A percentile compares a stretch with the other conserved stretches of the same genome.
These are phyloP conservation scores for Apiospora pterosperma DNA, from an alignment of 2,329 filamentous ascomycete genomes.

Conservation along the genomic window DNA sequence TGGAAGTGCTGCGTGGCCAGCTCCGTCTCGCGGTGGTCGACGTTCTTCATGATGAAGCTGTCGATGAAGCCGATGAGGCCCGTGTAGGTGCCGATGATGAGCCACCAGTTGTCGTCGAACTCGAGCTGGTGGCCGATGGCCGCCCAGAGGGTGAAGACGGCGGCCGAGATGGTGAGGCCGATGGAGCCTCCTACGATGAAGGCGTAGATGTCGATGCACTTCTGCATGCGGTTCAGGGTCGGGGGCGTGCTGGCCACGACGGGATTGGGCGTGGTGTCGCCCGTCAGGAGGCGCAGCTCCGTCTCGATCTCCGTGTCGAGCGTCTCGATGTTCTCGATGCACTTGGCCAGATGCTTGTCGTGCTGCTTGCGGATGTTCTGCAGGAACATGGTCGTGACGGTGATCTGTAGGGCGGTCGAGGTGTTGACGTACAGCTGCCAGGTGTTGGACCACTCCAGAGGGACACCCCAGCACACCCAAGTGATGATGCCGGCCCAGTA, in stretches of 20 bases:
- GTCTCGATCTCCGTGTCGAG: constrained; percentile 32
- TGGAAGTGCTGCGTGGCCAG: constrained; percentile 1
- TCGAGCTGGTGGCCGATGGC: constrained; percentile 33
- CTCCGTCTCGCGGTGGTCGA: constrained; percentile 27
- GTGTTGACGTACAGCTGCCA: constrained; percentile 43
- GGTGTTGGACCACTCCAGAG: constrained; percentile 25
- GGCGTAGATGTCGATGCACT: constrained; percentile 37
- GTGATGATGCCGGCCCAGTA: constrained; percentile 33
- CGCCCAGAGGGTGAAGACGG: constrained; percentile 34
- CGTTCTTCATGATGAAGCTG: constrained; percentile 41
- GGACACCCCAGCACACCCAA: constrained; percentile 30
- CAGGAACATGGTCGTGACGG: constrained; percentile 35
- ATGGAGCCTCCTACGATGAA: constrained; percentile 39
- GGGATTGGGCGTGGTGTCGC: constrained; percentile 29
- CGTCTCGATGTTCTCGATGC: constrained; percentile 28
- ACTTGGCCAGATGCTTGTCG: constrained; percentile 26
- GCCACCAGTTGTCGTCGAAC: constrained; percentile 43
- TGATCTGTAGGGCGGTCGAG: constrained; percentile 38
- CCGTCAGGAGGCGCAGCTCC: constrained; percentile 29
- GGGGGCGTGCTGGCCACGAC: constrained; percentile 28
- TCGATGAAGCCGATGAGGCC: constrained; percentile 42
- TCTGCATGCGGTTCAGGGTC: constrained; percentile 29
- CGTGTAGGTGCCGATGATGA: constrained; percentile 45
- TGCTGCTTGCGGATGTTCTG: constrained; percentile 36
- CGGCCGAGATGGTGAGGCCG: constrained; percentile 33